These are phyloP conservation scores for Arctium lappa DNA, from an alignment of 129 eudicot species.

Conservation along the genomic window DNA sequence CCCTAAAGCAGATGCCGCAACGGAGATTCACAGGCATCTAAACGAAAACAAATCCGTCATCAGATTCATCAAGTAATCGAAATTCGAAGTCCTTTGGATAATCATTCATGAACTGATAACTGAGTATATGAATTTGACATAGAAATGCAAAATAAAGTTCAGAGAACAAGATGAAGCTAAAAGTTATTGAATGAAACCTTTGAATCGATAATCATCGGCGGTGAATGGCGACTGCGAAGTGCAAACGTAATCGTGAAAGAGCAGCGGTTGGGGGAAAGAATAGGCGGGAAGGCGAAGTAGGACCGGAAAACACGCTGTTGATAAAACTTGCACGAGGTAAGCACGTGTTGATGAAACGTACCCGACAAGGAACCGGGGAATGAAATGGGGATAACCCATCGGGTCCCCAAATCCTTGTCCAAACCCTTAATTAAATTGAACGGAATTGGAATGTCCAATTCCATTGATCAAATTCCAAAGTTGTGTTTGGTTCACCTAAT, in stretches of 20 bases:
- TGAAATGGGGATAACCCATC: no score
- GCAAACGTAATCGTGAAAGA: background rate
- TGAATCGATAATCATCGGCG: background rate
- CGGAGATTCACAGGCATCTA: conserved; percentile 13
- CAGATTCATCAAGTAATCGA: conserved; percentile 2
- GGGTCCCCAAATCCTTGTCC: no score
- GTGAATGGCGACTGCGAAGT: background rate
- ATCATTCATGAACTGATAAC: background rate
- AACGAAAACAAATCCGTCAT: background rate
- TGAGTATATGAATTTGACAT: background rate
- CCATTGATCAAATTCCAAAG: no score
- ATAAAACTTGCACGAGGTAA: background rate
- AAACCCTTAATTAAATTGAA: no score
- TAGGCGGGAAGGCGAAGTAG: conserved; percentile 11
- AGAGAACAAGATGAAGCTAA: background rate
- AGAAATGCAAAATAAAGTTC: background rate
- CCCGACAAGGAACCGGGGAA: no score
- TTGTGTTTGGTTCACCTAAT: no score
- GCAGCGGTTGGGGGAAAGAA: background rate
- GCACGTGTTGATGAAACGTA: conserved; percentile 1
- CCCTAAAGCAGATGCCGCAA: background rate
- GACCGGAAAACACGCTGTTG: conserved; percentile 2
- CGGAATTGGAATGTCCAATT: no score
- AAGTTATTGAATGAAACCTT: background rate
- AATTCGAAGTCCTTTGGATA: background rate